Base-by-base conservation (phyloP, 2,329 filamentous ascomycete species). In the Fusarium goolgardi region DNA sequence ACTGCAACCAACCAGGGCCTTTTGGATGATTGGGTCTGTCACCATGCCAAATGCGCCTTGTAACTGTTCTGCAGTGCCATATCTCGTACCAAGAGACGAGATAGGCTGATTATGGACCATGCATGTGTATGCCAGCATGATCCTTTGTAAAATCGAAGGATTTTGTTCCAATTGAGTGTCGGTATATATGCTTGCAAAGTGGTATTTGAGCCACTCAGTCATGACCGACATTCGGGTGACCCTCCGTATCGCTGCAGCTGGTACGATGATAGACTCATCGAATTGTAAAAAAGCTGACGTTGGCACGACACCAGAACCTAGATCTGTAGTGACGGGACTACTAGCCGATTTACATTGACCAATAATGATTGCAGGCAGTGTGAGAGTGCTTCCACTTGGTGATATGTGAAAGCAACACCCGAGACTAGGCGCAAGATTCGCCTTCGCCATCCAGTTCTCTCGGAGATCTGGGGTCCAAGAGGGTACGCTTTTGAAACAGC, bases 401-500 rank as follows among this genome's bases (percentile, higher is more conserved):
- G 58, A 63, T 0, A 64, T 2, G 0, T 20, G 18, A 4, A 67
- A 60, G 1, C n/a, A 31, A 2, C 25, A 47, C 0, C 32, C 35
- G 1, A 41, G 35, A 4, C 29, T 29, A 0, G 25, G 32, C 0
- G 7, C 32, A 3, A 46, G 4, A 16, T 67, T 68, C 1, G 29
- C 43, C 2, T 20, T 44, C 1, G 65, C 50, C 10, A 51, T 65
- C 49, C 55, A 67, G 5, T 31, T 67, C 0, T 68, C 50, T 5
- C 59, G 50, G 0, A 59, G 44, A 39, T 67, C 65, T 12, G 65
- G 54, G 1, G 18, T 55, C 65, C 65, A 68, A 1, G 64, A 67
- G 0, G 64, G 53, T 0, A 67, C 64, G 0, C 7, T 0, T 0
- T 2, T 0, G 0, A 60, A n/a, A 0, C 13, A 21, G 0, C 64